Evolutionary conservation across 2,329 filamentous ascomycete species (phyloP).

Genomic region (Balansia obtecta): DNA sequence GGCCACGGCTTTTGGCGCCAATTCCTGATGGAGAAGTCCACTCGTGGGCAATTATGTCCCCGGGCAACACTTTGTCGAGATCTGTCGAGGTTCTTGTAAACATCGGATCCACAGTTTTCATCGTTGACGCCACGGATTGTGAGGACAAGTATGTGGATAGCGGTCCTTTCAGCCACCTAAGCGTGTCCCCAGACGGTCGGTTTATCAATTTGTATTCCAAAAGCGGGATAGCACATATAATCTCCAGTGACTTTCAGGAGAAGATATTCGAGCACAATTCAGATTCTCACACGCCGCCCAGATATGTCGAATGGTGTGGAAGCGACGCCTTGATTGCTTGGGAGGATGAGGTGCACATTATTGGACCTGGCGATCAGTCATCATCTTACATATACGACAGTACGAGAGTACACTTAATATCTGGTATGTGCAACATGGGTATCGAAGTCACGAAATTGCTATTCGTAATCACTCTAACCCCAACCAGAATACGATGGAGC

Average conservation of each 20-base stretch:
- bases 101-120: slow-evolving; percentile 70
- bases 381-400: slow-evolving; percentile 80
- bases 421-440: slow-evolving; percentile 41
- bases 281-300: slow-evolving; percentile 69
- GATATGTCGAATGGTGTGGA: slow-evolving; percentile 90
- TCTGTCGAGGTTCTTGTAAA: slow-evolving; percentile 89
- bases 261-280: slow-evolving; percentile 87
- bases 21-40: slow-evolving; percentile 69
- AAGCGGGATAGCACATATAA: slow-evolving; percentile 78
- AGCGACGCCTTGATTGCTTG: slow-evolving; percentile 91
- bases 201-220: slow-evolving; percentile 80
- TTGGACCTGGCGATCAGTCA: slow-evolving; percentile 71
- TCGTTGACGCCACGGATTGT: slow-evolving; percentile 78
- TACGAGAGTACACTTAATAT: slow-evolving; percentile 75
- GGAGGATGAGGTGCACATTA: slow-evolving; percentile 94
- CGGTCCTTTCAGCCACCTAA: slow-evolving; percentile 83
- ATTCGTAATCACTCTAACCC: slow-evolving; percentile 5
- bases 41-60: slow-evolving; percentile 82
- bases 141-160: slow-evolving; percentile 87
- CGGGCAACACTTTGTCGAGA: slow-evolving; percentile 75
- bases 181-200: slow-evolving; percentile 80
- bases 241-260: slow-evolving; percentile 90
- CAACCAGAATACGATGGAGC: slow-evolving; percentile 64
- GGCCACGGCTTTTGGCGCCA: slow-evolving; percentile 68
- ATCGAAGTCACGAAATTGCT: no score